Evolutionary conservation across 345 rosid species (phyloP), one percentile per base, ranked within the genome.

Genomic region (Citrus reticulata): DNA sequence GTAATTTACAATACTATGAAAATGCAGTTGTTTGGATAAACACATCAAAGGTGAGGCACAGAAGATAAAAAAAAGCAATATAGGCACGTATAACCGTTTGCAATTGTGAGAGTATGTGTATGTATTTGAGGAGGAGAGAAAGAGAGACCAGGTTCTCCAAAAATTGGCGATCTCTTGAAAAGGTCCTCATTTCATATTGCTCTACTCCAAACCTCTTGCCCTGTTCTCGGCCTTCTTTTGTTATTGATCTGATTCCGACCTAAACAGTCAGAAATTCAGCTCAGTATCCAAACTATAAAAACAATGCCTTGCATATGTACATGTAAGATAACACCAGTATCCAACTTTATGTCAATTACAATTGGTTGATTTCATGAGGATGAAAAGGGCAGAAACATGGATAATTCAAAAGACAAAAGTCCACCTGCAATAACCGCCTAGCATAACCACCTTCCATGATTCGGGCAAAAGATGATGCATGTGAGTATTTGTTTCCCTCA

Each of bases 381-480:
- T 10, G 60, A 29, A 49, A 30, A 63, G 34, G 2, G 7, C 34
- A 64, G 71, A 64, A 65, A 9, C 19, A 63, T 29, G 16, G 11
- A 49, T 20, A 19, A 49, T 14, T 29, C 16, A 57, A 42, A 42
- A 75, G 68, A 79, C 34, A 39, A 67, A 74, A 17, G 42, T 64
- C 85, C 58, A 93, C 99, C 92, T 96, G 99, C 87, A 96, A 87
- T 78, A 96, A 94, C 27, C 95, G 84, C 62, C 98, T 83, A 19
- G 92, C 99, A 86, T 93, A 85, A 70, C 98, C 99, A 79, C 99
- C 98, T 85, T 96, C 99, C 99, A 96, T 94, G 51, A 96, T 94
- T 68, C 98, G 92, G 68, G 99, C 98, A 87, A 96, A 96, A 57
- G 98, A 93, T 78, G 99, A 96, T 34, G 99, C 99, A 86, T 96